Evolutionary conservation across 2,329 filamentous ascomycete genomes (phyloP).

Genomic region (Stachybotrys echinatus): DNA sequence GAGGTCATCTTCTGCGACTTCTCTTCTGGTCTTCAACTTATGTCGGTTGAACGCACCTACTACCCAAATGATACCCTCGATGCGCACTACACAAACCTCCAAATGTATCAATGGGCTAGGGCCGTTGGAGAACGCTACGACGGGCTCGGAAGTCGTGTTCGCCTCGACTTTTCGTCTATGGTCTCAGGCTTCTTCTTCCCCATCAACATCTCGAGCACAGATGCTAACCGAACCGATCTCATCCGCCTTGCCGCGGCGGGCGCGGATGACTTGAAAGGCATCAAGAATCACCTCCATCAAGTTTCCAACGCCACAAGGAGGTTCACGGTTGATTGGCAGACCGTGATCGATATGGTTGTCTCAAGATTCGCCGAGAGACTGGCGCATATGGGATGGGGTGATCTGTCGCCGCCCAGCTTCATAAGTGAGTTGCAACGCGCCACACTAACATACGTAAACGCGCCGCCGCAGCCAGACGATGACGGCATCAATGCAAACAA

Average conservation of each 20-base stretch:
- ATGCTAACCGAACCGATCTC: constrained; percentile 23
- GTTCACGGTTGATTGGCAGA: constrained; percentile 56
- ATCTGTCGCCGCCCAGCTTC: constrained; percentile 19
- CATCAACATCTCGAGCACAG: constrained; percentile 41
- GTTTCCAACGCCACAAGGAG: constrained; percentile 30
- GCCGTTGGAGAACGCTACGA: constrained; percentile 39
- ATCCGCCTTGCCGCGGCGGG: constrained; percentile 23
- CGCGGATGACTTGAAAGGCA: constrained; percentile 21
- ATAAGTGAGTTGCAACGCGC: constrained; percentile 29
- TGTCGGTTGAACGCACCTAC: constrained; percentile 23
- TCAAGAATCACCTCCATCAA: constrained; percentile 37
- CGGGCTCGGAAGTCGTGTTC: constrained; percentile 36
- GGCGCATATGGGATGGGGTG: constrained; percentile 24
- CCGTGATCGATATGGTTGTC: constrained; percentile 59
- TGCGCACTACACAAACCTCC: constrained; percentile 13
- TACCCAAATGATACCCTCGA: constrained; percentile 11
- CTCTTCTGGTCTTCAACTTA: constrained; percentile 29
- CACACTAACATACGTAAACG: constrained; percentile 39
- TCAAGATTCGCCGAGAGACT: constrained; percentile 55
- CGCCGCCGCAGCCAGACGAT: constrained; percentile 16
- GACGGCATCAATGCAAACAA: constrained; percentile 13
- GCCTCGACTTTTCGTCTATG: constrained; percentile 44
- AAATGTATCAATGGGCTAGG: constrained; percentile 32
- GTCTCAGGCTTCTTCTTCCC: constrained; percentile 47
- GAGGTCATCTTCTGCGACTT: constrained; percentile 68